Percentiles rank a stretch among this genome's conserved stretches.
Conservation (phyloP, 2,329 filamentous ascomycete genomes). For the Penicillium fuscoglaucum region DNA sequence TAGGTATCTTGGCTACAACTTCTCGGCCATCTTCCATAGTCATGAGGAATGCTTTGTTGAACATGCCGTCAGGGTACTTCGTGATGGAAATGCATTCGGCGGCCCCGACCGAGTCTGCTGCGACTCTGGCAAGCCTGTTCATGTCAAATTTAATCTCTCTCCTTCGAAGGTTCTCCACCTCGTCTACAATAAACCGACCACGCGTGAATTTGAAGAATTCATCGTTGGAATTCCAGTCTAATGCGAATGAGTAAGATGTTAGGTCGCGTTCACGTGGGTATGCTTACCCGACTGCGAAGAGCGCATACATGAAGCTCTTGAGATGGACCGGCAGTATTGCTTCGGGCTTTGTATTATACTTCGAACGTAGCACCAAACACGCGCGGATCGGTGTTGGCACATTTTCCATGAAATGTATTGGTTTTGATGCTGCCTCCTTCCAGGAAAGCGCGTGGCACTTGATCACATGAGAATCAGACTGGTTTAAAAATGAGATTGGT, state of each 20-base stretch:
- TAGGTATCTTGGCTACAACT: conserved; percentile 38
- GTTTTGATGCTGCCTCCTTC: too few relatives aligned
- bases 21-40: conserved; percentile 33
- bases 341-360: conserved; percentile 11
- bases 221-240: conserved; percentile 31
- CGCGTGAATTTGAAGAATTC: conserved; percentile 34
- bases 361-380: conserved; percentile 3
- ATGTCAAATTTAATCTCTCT: conserved; percentile 26
- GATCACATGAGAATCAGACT: too few relatives aligned
- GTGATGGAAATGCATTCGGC: conserved; percentile 19
- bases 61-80: conserved; percentile 35
- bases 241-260: conserved; percentile 17
- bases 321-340: conserved; percentile 18
- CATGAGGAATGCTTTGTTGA: conserved; percentile 33
- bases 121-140: conserved; percentile 22
- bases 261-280: conserved; percentile 7
- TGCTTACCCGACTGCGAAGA: conserved; percentile 17
- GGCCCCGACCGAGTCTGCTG: conserved; percentile 23
- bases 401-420: too few relatives aligned
- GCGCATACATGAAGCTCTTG: conserved; percentile 11
- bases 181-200: conserved; percentile 31
- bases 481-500: too few relatives aligned
- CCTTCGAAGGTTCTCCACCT: conserved; percentile 26
- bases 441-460: too few relatives aligned
- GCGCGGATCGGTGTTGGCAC: too few relatives aligned